These are phyloP conservation scores for Saturnispora dispora DNA, from an alignment of 805 yeast genomes.

Conservation along the genomic window DNA sequence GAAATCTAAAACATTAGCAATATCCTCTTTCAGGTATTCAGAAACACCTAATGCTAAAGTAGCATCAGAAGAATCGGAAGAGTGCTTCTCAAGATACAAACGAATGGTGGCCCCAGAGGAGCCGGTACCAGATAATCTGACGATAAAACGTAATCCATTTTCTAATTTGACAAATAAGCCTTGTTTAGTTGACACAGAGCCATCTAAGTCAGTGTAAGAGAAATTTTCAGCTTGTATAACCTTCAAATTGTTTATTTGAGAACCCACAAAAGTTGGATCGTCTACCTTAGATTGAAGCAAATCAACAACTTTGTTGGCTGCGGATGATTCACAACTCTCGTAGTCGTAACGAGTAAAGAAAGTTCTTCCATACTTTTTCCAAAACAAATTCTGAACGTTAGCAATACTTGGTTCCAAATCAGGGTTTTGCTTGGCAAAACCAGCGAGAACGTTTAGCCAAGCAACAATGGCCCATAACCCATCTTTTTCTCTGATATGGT, in stretches of 20 bases:
- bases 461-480: slow-evolving; percentile 97
- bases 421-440: slow-evolving; percentile 54
- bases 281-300: slow-evolving; percentile 35
- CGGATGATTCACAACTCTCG: slow-evolving; percentile 70
- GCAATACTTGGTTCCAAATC: slow-evolving; percentile 46
- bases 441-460: slow-evolving; percentile 92
- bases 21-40: slow-evolving; percentile 56
- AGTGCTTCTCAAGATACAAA: slow-evolving; percentile 80
- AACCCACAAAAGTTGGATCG: slow-evolving; percentile 38
- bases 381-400: slow-evolving; percentile 74
- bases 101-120: slow-evolving; percentile 97
- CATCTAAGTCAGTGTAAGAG: slow-evolving; percentile 89
- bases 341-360: slow-evolving; percentile 93
- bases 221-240: slow-evolving; percentile 81
- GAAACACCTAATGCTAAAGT: slow-evolving; percentile 42
- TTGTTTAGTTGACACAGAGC: slow-evolving; percentile 78
- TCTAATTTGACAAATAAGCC: slow-evolving; percentile 78
- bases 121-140: slow-evolving; percentile 94
- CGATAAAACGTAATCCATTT: slow-evolving; percentile 77
- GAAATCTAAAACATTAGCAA: slow-evolving; percentile 54
- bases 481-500: slow-evolving; percentile 95
- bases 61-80: slow-evolving; percentile 45
- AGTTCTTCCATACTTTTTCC: slow-evolving; percentile 93
- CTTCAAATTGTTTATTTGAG: slow-evolving; percentile 37
- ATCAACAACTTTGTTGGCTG: slow-evolving; percentile 61